These are phyloP conservation scores for Byssochlamys sp. DNA, from an alignment of 2,329 filamentous ascomycete genomes.

Conservation along the genomic window DNA sequence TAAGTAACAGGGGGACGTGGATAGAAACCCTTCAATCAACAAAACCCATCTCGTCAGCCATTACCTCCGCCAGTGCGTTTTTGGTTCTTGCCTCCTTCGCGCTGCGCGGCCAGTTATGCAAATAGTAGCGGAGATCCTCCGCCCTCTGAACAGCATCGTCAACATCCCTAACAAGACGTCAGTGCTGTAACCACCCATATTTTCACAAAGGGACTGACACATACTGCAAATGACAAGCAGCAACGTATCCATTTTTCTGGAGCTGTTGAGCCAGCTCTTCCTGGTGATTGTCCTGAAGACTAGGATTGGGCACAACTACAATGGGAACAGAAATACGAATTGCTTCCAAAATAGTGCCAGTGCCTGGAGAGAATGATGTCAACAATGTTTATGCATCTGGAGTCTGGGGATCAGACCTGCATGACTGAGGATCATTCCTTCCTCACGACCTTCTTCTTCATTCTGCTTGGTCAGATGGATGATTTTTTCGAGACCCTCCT, in stretches of 20 bases:
- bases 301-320: slow-evolving; percentile 80
- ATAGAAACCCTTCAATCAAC: slow-evolving; percentile 32
- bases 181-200: slow-evolving; percentile 1
- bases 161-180: slow-evolving; percentile 35
- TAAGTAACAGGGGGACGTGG: not conserved
- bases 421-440: slow-evolving; percentile 77
- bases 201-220: slow-evolving; percentile 13
- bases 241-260: slow-evolving; percentile 62
- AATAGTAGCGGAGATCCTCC: slow-evolving; percentile 36
- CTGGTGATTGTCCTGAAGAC: slow-evolving; percentile 82
- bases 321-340: slow-evolving; percentile 64
- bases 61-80: slow-evolving; percentile 40
- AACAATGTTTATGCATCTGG: not conserved
- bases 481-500: slow-evolving; percentile 47
- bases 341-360: slow-evolving; percentile 78
- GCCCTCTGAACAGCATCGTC: slow-evolving; percentile 38
- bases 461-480: slow-evolving; percentile 48
- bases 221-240: slow-evolving; percentile 60
- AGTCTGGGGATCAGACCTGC: slow-evolving; percentile 54
- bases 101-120: slow-evolving; percentile 43
- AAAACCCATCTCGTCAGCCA: slow-evolving; percentile 50
- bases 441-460: slow-evolving; percentile 26
- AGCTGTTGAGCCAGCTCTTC: slow-evolving; percentile 73
- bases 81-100: slow-evolving; percentile 30
- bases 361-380: slow-evolving; percentile 47